Conservation (phyloP, 2,329 filamentous ascomycete genomes). For the Geosmithia morbida region DNA sequence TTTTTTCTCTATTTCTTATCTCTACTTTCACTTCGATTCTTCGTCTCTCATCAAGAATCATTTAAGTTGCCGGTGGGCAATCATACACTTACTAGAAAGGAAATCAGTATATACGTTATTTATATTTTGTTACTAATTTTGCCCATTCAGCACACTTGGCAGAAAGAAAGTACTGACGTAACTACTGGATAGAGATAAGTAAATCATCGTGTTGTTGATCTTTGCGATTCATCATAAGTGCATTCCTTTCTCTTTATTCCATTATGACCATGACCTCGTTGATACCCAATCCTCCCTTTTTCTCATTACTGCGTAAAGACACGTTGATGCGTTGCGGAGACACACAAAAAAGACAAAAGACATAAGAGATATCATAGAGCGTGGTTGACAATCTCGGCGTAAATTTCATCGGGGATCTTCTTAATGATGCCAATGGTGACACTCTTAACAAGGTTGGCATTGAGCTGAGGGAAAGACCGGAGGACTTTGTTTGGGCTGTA, state of each 20-base stretch:
- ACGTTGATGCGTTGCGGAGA: background rate
- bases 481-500: slow-evolving; percentile 78
- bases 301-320: background rate
- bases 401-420: slow-evolving; percentile 83
- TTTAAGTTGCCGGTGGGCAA: too few relatives aligned
- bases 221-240: slow-evolving; percentile 1
- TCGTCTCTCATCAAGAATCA: too few relatives aligned
- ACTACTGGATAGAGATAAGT: background rate
- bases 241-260: background rate
- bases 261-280: background rate
- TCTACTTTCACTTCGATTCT: background rate
- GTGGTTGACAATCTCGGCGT: slow-evolving; percentile 78
- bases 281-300: background rate
- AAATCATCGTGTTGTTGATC: background rate
- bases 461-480: slow-evolving; percentile 72
- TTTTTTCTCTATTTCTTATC: background rate
- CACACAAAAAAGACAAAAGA: background rate
- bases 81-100: too few relatives aligned
- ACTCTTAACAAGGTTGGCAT: slow-evolving; percentile 71
- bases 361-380: slow-evolving; percentile 40
- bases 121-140: too few relatives aligned
- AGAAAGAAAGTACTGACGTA: background rate
- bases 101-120: too few relatives aligned
- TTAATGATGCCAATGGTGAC: slow-evolving; percentile 76
- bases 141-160: background rate